These are phyloP conservation scores for Bryum argenteum DNA, from an alignment of 225 moss, liverwort and hornwort genomes.

Conservation along the genomic window DNA sequence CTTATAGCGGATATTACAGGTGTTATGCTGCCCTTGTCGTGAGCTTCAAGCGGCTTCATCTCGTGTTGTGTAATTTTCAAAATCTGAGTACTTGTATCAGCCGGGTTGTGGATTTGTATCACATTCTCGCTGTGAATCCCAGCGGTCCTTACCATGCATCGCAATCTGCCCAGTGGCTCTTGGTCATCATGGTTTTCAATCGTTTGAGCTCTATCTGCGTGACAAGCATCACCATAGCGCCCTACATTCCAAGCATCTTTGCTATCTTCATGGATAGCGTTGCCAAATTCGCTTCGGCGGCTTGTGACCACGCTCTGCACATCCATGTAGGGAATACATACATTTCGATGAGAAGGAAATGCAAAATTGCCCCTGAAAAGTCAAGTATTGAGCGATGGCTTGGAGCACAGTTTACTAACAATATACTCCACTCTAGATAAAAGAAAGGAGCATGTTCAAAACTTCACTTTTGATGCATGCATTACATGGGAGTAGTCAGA, in stretches of 20 bases:
- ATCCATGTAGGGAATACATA: not conserved
- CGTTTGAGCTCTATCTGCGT: not conserved
- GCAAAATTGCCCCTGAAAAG: not conserved
- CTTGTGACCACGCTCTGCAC: slow-evolving; percentile 28
- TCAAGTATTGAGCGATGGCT: too few relatives aligned
- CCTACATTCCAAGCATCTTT: slow-evolving; percentile 19
- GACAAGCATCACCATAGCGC: not conserved
- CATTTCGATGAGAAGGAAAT: not conserved
- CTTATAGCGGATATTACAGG: not conserved
- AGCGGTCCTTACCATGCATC: slow-evolving; percentile 7
- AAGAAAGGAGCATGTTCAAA: not conserved
- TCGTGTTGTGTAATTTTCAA: not conserved
- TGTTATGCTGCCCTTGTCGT: not conserved
- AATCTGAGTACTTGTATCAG: not conserved
- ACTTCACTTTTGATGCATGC: too few relatives aligned
- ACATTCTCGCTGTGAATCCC: slow-evolving; percentile 8
- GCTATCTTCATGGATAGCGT: slow-evolving; percentile 2
- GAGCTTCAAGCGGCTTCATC: slow-evolving; percentile 4
- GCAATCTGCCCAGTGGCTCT: slow-evolving; percentile 8
- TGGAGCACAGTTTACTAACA: not conserved
- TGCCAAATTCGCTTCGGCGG: slow-evolving; percentile 1
- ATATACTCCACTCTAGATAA: not conserved
- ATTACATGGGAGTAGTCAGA: too few relatives aligned
- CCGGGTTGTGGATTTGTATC: slow-evolving; percentile 8
- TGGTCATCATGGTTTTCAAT: not conserved